Conservation (phyloP, 257 asterid genomes). For the Anisodus acutangulus region DNA sequence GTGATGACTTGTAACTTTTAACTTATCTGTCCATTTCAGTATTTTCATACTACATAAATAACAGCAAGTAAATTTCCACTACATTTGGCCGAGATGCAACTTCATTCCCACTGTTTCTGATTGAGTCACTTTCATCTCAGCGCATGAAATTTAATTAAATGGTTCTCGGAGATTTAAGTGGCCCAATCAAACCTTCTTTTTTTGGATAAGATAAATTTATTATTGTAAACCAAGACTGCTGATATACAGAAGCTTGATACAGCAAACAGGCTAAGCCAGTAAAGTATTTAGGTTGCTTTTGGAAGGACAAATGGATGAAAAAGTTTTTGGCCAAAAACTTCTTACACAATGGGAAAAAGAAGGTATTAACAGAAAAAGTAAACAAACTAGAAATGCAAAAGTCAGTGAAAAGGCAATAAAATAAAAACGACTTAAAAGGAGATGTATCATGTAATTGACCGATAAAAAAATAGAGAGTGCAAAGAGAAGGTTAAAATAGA, state of each 20-base stretch:
- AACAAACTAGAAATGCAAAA: no score
- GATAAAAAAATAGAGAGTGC: not conserved
- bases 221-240: not conserved
- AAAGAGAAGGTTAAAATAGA: not conserved
- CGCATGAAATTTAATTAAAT: not conserved
- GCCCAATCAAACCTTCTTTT: not conserved
- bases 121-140: not conserved
- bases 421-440: not conserved
- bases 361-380: no score
- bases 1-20: not conserved
- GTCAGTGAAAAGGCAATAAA: no score
- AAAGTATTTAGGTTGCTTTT: not conserved
- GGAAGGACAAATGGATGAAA: no score
- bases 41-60: not conserved
- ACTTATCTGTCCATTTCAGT: not conserved
- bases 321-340: no score
- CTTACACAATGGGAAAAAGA: no score
- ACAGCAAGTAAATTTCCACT: not conserved
- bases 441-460: not conserved
- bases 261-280: not conserved
- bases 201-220: not conserved
- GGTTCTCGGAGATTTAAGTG: not conserved
- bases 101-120: not conserved
- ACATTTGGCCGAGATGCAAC: not conserved
- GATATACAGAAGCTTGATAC: no score